Evolutionary conservation across 306 rosid genomes (phyloP).

Genomic region (Fragaria iinumae): DNA sequence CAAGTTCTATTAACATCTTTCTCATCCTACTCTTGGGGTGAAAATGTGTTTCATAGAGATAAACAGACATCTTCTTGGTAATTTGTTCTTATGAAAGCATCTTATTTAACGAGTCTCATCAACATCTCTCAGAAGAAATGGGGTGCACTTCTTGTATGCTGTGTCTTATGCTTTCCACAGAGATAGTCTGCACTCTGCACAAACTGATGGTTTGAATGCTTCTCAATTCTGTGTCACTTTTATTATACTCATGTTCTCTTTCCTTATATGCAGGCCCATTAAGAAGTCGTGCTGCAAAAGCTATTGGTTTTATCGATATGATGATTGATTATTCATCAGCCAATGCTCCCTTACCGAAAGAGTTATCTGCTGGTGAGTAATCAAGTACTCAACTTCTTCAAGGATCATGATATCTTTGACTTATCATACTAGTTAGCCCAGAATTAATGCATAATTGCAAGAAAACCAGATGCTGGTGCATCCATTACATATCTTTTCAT

Average conservation of each 20-base stretch:
- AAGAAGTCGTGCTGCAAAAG: constrained; percentile 97
- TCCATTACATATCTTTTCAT: neutral
- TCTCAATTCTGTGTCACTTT: neutral
- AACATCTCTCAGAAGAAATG: neutral
- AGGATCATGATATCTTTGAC: neutral
- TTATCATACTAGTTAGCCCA: neutral
- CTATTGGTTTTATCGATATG: constrained; percentile 88
- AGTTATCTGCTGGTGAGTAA: constrained; percentile 67
- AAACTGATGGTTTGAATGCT: neutral
- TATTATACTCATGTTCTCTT: neutral
- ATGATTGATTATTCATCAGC: constrained; percentile 84
- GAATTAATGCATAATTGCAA: neutral
- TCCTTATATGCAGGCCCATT: constrained; percentile 57
- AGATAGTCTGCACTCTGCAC: neutral
- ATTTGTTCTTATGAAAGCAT: neutral
- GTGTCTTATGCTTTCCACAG: neutral
- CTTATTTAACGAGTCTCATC: neutral
- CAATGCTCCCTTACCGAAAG: constrained; percentile 93
- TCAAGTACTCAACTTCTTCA: neutral
- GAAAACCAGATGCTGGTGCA: neutral
- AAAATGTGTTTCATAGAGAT: neutral
- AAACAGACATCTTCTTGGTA: neutral
- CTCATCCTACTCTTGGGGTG: neutral
- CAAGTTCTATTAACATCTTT: neutral
- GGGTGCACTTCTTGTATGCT: neutral